A percentile compares a stretch with the other conserved stretches of the same genome.
These are phyloP conservation scores for Corrigiola litoralis DNA, from an alignment of 179 eudicot genomes.

Conservation along the genomic window DNA sequence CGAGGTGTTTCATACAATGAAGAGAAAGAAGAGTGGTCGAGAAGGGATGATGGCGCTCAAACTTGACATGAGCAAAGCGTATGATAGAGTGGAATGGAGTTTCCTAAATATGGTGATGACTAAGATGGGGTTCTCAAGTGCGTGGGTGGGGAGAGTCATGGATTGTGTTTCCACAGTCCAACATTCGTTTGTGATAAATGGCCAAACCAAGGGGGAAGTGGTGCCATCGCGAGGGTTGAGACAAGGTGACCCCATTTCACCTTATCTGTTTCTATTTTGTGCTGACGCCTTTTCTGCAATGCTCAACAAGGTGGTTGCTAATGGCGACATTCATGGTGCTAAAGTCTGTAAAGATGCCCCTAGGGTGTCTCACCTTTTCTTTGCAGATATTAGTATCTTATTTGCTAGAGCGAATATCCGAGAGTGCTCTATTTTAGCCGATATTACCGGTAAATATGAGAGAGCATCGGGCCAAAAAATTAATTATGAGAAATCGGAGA, in stretches of 20 bases:
- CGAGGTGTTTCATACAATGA: neutral
- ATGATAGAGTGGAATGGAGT: neutral
- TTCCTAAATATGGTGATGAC: neutral
- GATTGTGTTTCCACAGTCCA: neutral
- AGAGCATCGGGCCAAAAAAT: neutral
- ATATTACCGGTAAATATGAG: neutral
- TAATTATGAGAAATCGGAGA: neutral
- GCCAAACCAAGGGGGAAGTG: neutral
- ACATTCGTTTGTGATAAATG: neutral
- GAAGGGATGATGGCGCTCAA: neutral
- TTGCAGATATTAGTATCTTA: neutral
- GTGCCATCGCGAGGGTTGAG: neutral
- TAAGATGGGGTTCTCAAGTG: neutral
- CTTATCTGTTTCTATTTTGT: neutral
- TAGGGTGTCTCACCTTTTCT: neutral
- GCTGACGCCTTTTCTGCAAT: neutral
- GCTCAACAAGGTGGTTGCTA: neutral
- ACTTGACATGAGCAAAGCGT: constrained; percentile 1
- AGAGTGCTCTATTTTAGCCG: neutral
- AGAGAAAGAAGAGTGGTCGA: neutral
- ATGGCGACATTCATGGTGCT: neutral
- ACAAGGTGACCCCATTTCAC: neutral
- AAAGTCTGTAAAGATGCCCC: neutral
- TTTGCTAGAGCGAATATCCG: neutral
- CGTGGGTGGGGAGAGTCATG: neutral